Evolutionary conservation across 306 rosid genomes (phyloP).

Genomic region (Arachis stenosperma): DNA sequence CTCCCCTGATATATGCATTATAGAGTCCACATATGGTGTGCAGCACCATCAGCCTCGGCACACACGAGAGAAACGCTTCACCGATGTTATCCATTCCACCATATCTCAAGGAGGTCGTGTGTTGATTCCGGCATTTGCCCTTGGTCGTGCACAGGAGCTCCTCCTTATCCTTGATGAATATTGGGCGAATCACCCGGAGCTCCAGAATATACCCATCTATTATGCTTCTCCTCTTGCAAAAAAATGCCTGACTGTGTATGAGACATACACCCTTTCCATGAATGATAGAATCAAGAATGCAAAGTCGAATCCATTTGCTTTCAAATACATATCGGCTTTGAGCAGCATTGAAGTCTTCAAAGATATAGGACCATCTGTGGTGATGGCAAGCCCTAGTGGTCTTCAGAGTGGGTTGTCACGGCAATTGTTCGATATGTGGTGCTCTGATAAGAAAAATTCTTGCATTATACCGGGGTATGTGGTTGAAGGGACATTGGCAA

Average conservation of each 20-base stretch:
- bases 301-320: constrained; percentile 84
- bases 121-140: constrained; percentile 88
- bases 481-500: constrained; percentile 93
- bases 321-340: constrained; percentile 80
- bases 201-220: constrained; percentile 83
- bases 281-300: constrained; percentile 94
- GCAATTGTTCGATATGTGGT: constrained; percentile 91
- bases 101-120: constrained; percentile 96
- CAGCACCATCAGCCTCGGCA: constrained; percentile 96
- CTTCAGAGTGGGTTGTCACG: constrained; percentile 93
- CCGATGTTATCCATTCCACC: constrained; percentile 87
- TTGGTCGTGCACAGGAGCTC: constrained; percentile 95
- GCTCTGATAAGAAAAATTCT: constrained; percentile 86
- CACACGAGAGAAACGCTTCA: constrained; percentile 84
- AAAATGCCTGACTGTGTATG: constrained; percentile 85
- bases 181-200: constrained; percentile 94
- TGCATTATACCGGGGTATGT: constrained; percentile 87
- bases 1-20: constrained; percentile 93
- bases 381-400: constrained; percentile 97
- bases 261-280: constrained; percentile 96
- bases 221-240: constrained; percentile 99
- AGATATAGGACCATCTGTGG: constrained; percentile 88
- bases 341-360: constrained; percentile 84
- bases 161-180: constrained; percentile 93
- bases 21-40: constrained; percentile 91